Evolutionary conservation across 1,284 basidiomycete genomes (phyloP), one percentile per base, ranked within the genome.

Genomic region (Fomitopsis palustris): DNA sequence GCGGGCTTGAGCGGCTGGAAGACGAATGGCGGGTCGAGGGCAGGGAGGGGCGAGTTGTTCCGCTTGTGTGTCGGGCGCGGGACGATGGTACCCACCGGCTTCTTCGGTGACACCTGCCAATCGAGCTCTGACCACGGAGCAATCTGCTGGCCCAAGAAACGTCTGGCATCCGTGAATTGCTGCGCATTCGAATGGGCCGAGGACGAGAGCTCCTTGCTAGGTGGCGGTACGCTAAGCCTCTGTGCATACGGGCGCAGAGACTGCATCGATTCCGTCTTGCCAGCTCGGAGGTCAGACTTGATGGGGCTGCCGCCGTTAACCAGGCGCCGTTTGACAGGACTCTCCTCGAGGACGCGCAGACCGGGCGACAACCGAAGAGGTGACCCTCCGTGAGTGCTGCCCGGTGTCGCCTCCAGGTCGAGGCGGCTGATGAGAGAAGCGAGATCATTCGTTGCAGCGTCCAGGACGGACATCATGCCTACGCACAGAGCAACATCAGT

Each of bases 371-470:
- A 61, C 35, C 64, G 64, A 25, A 72, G 59, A 0, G 83, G 82
- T 0, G 82, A 81, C 56, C 75, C 64, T 49, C 82, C 80, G 2
- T 80, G 78, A 1, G 81, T 69, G 17, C 76, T 70, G 23, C 60
- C 75, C 0, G 89, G 90, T 0, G 90, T 90, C 3, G 87, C 86
- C 65, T 90, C 84, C 2, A 92, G 76, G 64, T 92, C 88, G 25
- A 92, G 77, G 21, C 81, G 80, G 63, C 86, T 88, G 71, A 93
- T 89, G 14, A 93, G 75, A 53, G 83, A 82, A 0, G 88, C 90
- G 2, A 93, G 78, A 47, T 92, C 90, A 56, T 90, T 84, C 0
- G 90, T 92, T 0, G 86, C 90, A 0, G 86, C 87, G 60, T 87
- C 87, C 21, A 92, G 72, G 21, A 90, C 80, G 0, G 84, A 88